Conservation (phyloP, 1,284 basidiomycete species). For the Irpex rosettiformis region DNA sequence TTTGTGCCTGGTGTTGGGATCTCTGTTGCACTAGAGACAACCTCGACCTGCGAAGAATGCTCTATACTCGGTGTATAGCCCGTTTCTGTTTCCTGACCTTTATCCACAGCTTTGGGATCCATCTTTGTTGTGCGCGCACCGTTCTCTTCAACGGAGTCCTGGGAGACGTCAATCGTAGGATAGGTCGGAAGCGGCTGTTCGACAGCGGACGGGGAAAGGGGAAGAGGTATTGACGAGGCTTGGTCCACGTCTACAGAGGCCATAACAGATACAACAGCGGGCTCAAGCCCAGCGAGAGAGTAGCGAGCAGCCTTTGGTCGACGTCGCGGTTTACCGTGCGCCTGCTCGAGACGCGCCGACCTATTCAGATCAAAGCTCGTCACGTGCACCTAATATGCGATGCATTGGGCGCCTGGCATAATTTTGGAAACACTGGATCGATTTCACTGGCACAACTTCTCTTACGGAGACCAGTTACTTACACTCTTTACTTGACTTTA, state of each 20-base stretch:
- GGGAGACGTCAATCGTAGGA: constrained; percentile 10
- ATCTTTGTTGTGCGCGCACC: constrained; percentile 11
- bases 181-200: constrained; percentile 18
- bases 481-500: background rate
- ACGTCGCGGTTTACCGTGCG: background rate
- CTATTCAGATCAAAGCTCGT: constrained; percentile 15
- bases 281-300: background rate
- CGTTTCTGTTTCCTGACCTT: background rate
- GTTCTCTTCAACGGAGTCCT: constrained; percentile 22
- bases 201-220: constrained; percentile 25
- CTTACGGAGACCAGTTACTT: constrained; percentile 1
- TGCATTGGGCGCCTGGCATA: constrained; percentile 7
- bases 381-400: constrained; percentile 15
- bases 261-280: constrained; percentile 17
- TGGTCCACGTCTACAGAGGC: constrained; percentile 23
- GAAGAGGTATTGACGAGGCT: constrained; percentile 25
- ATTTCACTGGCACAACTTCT: background rate
- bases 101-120: constrained; percentile 4
- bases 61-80: background rate
- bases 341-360: background rate
- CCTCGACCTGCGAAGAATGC: constrained; percentile 1
- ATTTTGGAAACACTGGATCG: background rate
- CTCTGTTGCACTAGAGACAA: background rate
- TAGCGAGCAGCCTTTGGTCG: background rate
- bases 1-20: constrained; percentile 5